Base-by-base conservation (phyloP, 805 yeast genomes). In the Metschnikowia dekortorum region DNA sequence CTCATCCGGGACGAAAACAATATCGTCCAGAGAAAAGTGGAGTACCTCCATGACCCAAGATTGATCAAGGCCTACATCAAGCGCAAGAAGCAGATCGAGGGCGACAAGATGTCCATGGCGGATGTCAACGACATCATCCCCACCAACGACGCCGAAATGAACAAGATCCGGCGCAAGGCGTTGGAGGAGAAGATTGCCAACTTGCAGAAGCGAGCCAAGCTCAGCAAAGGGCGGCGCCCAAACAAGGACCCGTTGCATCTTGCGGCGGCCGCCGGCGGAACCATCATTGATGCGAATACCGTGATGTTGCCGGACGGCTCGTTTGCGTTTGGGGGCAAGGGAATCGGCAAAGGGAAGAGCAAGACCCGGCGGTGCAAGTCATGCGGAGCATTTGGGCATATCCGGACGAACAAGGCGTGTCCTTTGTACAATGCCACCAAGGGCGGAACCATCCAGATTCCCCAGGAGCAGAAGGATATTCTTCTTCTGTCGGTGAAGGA, bases 351-450 rank as follows among this genome's bases (percentile, higher is more conserved):
- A 60, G 87, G 87, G 32, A 84, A 84, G 60, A 76, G 84, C 31
- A 83, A 82, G 5, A 84, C 86, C 8, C 76, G 99, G 64, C 82
- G 89, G 62, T 92, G 99, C 70, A 91, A 95, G 3, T 85, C 94
- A 0, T 92, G 99, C 76, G 98, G 98, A 22, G 94, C 92, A 10
- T 78, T 87, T 55, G 99, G 98, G 0, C 99, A 92, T 66, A 92
- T 92, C 54, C 80, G 94, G 64, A 92, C 99, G 2, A 90, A 89
- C 65, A 86, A 85, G 61, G 73, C 92, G 1, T 92, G 99, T 70
- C 99, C 98, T 13, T 77, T 90, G 79, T 92, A 87, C 64, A 51
- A 56, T 31, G 68, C 68, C 47, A 66, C 70, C 9, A 60, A 65
- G 46, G 73, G 69, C 1, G 71, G 70, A 9, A 60, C 61, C 6